These are phyloP conservation scores for Xylariaceae sp. DNA, from an alignment of 2,329 filamentous ascomycete species.

Conservation along the genomic window DNA sequence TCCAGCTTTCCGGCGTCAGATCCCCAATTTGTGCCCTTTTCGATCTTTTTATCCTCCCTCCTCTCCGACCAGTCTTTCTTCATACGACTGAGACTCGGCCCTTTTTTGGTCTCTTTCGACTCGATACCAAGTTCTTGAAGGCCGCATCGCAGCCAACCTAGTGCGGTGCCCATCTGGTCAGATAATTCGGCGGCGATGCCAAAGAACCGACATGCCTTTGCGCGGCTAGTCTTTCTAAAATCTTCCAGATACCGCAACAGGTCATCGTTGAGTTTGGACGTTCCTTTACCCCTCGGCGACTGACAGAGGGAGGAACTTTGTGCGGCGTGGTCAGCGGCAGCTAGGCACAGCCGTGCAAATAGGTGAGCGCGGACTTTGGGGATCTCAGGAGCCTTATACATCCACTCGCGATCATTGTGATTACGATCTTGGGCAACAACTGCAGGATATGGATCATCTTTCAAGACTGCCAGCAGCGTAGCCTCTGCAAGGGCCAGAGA, in stretches of 20 bases:
- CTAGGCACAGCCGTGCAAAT: conserved; percentile 86
- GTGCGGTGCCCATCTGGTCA: conserved; percentile 80
- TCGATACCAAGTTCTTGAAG: conserved; percentile 76
- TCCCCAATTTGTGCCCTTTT: conserved; percentile 77
- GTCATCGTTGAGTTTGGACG: conserved; percentile 66
- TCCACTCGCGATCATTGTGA: conserved; percentile 89
- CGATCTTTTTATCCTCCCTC: conserved; percentile 79
- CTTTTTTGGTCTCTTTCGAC: conserved; percentile 56
- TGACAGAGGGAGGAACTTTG: conserved; percentile 66
- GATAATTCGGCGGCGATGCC: conserved; percentile 86
- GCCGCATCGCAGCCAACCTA: conserved; percentile 85
- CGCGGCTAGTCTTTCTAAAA: conserved; percentile 75
- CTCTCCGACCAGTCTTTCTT: conserved; percentile 76
- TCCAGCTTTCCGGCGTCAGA: conserved; percentile 84
- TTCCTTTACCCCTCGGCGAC: conserved; percentile 45
- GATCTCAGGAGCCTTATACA: conserved; percentile 89
- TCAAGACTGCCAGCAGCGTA: conserved; percentile 86
- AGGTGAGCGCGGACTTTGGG: conserved; percentile 88
- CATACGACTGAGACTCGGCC: conserved; percentile 58
- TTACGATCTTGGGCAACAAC: conserved; percentile 83
- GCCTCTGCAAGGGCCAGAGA: conserved; percentile 83
- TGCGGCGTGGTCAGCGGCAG: conserved; percentile 85
- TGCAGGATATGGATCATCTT: conserved; percentile 92
- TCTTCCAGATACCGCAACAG: conserved; percentile 78
- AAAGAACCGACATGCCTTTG: conserved; percentile 88